These are phyloP conservation scores for Vinca major DNA, from an alignment of 305 asterid species.

Conservation along the genomic window DNA sequence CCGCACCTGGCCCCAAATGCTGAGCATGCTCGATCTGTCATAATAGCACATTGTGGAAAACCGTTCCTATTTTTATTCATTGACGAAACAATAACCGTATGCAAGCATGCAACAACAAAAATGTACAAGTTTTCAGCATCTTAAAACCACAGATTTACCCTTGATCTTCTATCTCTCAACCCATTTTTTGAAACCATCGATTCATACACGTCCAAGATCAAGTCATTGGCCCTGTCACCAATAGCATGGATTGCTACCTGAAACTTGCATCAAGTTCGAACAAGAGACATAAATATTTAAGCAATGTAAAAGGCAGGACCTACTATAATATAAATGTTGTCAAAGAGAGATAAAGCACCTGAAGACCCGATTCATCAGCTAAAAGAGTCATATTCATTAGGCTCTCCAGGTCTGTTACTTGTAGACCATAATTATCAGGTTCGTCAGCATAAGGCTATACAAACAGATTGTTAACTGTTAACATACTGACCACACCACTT, in stretches of 20 bases:
- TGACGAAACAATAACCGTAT: background rate
- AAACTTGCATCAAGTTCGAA: constrained; percentile 14
- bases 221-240: constrained; percentile 82
- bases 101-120: constrained; percentile 9
- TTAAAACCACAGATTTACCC: constrained; percentile 44
- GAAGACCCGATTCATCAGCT: constrained; percentile 79
- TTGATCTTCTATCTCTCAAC: constrained; percentile 62
- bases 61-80: background rate
- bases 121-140: constrained; percentile 12
- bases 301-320: background rate
- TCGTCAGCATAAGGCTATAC: constrained; percentile 73
- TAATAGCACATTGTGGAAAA: background rate
- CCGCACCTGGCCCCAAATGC: constrained; percentile 73
- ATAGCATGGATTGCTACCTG: constrained; percentile 93
- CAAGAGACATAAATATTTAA: background rate
- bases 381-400: constrained; percentile 57
- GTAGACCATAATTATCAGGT: constrained; percentile 67
- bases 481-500: constrained; percentile 11
- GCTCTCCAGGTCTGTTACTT: constrained; percentile 50
- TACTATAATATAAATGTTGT: constrained; percentile 1
- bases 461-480: constrained; percentile 14
- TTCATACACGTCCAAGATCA: constrained; percentile 77
- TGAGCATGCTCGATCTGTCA: constrained; percentile 97
- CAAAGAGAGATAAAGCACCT: constrained; percentile 42
- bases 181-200: constrained; percentile 59